These are phyloP conservation scores for Mortierella sp. DNA, from an alignment of 371 early-diverging fungal genomes.

Conservation along the genomic window DNA sequence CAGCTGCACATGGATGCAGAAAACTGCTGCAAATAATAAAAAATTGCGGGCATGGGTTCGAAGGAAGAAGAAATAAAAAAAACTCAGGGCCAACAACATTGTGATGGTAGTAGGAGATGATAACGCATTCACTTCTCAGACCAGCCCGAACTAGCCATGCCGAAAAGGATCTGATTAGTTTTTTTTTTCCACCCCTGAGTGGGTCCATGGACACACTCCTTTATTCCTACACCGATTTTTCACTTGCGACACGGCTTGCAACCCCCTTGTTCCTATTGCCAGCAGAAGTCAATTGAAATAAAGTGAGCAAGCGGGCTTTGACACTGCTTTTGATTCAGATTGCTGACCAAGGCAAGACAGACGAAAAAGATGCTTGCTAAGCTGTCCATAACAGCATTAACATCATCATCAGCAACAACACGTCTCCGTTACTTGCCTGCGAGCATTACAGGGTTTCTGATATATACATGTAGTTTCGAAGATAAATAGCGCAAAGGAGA, in stretches of 20 bases:
- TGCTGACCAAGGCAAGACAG: background rate
- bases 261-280: background rate
- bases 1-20: background rate
- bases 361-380: background rate
- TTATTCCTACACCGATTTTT: background rate
- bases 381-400: background rate
- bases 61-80: background rate
- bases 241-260: background rate
- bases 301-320: background rate
- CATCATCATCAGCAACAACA: background rate
- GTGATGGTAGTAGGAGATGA: background rate
- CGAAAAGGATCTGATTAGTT: background rate
- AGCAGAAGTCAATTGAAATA: background rate
- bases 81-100: background rate
- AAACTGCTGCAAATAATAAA: background rate
- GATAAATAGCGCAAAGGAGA: background rate
- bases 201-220: background rate
- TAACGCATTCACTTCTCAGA: background rate
- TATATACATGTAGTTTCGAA: too few species aligned
- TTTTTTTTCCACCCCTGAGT: background rate
- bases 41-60: background rate
- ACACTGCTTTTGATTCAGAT: background rate
- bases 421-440: background rate
- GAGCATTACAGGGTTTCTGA: background rate
- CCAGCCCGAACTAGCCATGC: conserved; percentile 4